Evolutionary conservation across 2,329 filamentous ascomycete genomes (phyloP).

Genomic region (Rutstroemia sp.): DNA sequence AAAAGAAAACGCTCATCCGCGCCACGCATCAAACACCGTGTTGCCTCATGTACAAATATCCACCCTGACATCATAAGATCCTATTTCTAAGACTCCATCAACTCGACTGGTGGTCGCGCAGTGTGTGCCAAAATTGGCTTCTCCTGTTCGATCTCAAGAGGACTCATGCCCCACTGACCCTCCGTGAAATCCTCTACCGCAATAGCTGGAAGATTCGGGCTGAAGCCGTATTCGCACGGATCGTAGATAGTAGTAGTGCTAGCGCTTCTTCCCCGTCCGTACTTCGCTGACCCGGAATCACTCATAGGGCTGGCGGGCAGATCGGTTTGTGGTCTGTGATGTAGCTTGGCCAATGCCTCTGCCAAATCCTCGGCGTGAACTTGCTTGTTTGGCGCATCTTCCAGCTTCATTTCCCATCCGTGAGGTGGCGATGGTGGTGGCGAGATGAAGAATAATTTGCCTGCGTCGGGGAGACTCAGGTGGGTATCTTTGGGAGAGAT

Average conservation of each 20-base stretch:
- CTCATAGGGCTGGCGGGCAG: slow-evolving; percentile 38
- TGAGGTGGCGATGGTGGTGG: slow-evolving; percentile 61
- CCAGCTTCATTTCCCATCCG: slow-evolving; percentile 60
- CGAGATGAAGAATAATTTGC: slow-evolving; percentile 67
- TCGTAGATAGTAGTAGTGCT: slow-evolving; percentile 61
- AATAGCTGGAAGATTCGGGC: slow-evolving; percentile 54
- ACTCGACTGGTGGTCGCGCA: slow-evolving; percentile 54
- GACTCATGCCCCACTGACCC: slow-evolving; percentile 37
- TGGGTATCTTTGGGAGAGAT: slow-evolving; percentile 48
- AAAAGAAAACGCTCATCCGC: neutral
- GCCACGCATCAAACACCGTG: neutral
- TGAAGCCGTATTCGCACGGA: slow-evolving; percentile 47
- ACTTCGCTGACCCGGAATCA: slow-evolving; percentile 20
- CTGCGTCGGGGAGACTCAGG: slow-evolving; percentile 59
- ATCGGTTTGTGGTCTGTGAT: slow-evolving; percentile 34
- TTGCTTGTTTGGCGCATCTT: slow-evolving; percentile 63
- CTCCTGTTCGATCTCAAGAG: slow-evolving; percentile 30
- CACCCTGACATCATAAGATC: neutral
- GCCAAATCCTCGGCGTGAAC: slow-evolving; percentile 64
- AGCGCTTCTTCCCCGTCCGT: slow-evolving; percentile 41
- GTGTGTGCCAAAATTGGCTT: slow-evolving; percentile 53
- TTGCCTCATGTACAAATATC: slow-evolving; percentile 2
- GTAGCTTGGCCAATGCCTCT: slow-evolving; percentile 55
- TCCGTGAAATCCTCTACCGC: slow-evolving; percentile 58
- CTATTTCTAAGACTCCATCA: slow-evolving; percentile 38